Conservation (phyloP, 345 rosid genomes). For the Gossypium bickii region DNA sequence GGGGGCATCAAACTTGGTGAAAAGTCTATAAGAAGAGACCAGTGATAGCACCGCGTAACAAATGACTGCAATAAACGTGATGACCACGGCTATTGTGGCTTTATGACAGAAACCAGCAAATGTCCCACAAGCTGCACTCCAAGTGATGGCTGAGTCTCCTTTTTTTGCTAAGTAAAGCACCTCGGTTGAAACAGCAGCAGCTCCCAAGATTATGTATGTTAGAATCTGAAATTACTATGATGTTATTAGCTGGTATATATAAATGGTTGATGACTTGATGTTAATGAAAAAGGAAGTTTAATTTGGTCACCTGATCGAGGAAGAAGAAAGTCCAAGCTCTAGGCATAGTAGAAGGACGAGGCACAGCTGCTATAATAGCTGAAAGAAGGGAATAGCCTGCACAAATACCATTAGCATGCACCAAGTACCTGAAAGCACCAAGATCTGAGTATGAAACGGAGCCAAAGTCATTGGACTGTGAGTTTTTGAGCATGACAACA, state of each 20-base stretch:
- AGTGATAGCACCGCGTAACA: conserved; percentile 54
- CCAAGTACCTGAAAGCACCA: conserved; percentile 88
- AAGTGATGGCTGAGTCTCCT: conserved; percentile 56
- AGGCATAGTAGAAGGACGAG: conserved; percentile 59
- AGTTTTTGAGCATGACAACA: conserved; percentile 63
- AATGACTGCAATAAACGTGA: conserved; percentile 51
- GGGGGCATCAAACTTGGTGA: conserved; percentile 77
- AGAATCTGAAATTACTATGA: conserved; percentile 14
- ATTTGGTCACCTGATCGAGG: conserved; percentile 63
- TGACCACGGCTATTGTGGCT: conserved; percentile 54
- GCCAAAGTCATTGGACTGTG: conserved; percentile 62
- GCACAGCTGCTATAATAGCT: conserved; percentile 65
- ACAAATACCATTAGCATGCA: conserved; percentile 94
- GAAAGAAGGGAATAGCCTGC: conserved; percentile 93
- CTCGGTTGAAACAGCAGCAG: conserved; percentile 66
- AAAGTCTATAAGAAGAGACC: conserved; percentile 75
- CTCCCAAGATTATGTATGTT: conserved; percentile 63
- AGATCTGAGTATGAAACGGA: conserved; percentile 72
- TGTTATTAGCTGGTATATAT: background rate
- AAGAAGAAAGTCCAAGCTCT: conserved; percentile 88
- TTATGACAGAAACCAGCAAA: conserved; percentile 63
- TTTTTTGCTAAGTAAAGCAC: conserved; percentile 63
- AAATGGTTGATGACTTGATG: background rate
- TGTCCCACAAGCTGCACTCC: conserved; percentile 71
- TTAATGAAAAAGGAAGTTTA: background rate